Evolutionary conservation across 2,329 filamentous ascomycete genomes (phyloP).

Genomic region (Escovopsis sp.): DNA sequence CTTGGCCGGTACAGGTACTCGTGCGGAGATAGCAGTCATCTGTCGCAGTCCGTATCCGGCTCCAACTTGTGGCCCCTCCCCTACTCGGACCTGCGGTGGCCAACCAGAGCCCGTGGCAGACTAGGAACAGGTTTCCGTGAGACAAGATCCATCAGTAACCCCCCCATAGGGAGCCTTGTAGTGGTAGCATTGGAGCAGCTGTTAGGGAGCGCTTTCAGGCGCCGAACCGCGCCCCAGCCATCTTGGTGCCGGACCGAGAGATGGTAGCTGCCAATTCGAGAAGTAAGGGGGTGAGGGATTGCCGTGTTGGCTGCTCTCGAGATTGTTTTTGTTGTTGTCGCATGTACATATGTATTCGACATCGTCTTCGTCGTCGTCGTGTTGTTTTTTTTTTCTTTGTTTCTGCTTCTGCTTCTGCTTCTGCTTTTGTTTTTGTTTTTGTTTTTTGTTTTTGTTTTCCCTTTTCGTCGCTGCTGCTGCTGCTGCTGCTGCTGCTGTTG

Average conservation of each 20-base stretch:
- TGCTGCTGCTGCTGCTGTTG: not conserved
- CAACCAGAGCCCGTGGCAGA: constrained; percentile 3
- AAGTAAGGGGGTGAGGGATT: not conserved
- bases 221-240: too few species aligned
- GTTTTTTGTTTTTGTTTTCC: too few species aligned
- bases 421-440: not conserved
- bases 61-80: too few species aligned
- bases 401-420: not conserved
- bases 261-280: too few species aligned
- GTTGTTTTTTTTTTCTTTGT: not conserved
- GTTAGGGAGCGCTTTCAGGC: not conserved
- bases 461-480: not conserved
- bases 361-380: not conserved
- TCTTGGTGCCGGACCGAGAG: too few species aligned
- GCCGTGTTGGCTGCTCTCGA: not conserved
- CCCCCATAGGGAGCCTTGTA: not conserved
- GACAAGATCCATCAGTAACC: not conserved
- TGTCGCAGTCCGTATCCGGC: too few species aligned
- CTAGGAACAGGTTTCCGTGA: constrained; percentile 3
- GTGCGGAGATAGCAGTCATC: too few species aligned
- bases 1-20: too few species aligned
- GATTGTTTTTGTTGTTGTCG: too few species aligned
- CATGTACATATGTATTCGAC: too few species aligned
- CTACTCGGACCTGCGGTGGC: constrained; percentile 3
- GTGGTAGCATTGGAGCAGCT: not conserved